Base-by-base conservation (phyloP, 2,329 filamentous ascomycete species). In the Huntiella moniliformis region DNA sequence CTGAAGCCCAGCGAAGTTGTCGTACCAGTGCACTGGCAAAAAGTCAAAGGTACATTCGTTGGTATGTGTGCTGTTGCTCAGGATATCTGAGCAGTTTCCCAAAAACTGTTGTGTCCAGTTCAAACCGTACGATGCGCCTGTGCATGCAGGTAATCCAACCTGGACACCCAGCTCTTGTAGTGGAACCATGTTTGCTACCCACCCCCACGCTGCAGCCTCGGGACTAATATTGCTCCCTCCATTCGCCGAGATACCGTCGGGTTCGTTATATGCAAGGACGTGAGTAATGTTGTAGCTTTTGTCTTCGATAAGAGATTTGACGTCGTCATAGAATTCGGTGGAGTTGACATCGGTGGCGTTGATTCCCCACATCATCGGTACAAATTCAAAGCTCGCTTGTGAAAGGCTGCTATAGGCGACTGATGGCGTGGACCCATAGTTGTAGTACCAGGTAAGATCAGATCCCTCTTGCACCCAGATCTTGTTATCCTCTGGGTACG, bases 371-470 rank as follows among this genome's bases (percentile, higher is more conserved):
- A 53, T 48, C 52, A 53, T 53, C 38, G 46, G 47, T n/a, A 88
- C 76, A 59, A 84, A 91, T 58, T 82, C 69, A 53, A 88, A 73
- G 11, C 67, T 59, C 11, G 65, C 62, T 53, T 77, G 71, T 0
- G 67, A 54, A 28, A 66, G 55, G 42, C 65, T 59, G 36, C 59
- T 52, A 56, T 69, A 78, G 37, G 63, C 63, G 0, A 66, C 51
- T 0, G 76, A 73, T 1, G 82, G 80, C 3, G 59, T 56, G 15
- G 66, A 56, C 18, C 63, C 60, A 60, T 87, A 91, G 64, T 87
- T 88, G 69, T 88, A 91, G 66, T 91, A 91, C 83, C 83, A 91
- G 3, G 75, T 79, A 46, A 88, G 61, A 37, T 75, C 71, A 13
- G 70, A 73, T 34, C 65, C 67, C 4, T 63, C 44, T 38, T 65